Evolutionary conservation across 2,329 filamentous ascomycete species (phyloP), one percentile per base, ranked within the genome.

Genomic region (Fusarium sp.): DNA sequence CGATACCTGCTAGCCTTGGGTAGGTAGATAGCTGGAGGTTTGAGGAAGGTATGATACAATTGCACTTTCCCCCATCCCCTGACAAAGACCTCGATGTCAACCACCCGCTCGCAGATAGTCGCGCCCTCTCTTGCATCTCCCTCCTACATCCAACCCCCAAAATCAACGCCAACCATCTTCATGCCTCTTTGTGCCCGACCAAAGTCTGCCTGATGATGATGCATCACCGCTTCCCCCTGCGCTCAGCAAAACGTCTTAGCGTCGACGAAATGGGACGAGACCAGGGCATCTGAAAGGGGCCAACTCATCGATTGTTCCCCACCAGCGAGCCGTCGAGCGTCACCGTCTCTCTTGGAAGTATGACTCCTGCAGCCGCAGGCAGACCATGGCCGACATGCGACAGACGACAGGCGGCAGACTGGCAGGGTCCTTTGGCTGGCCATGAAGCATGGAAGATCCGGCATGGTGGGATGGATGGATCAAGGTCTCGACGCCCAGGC

Each of bases 231-330:
- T 71, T 75, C 76, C 73, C 68, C 75, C 62, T 73, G 68, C 64
- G 69, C 70, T 78, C 66, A 67, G 72, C 57, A 75, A 75, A 64
- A 68, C 69, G 71, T 57, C 72, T 69, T 79, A 79, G 77, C 77
- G 77, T 71, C 72, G 63, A 76, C 64, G 61, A 38, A 69, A 77
- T 78, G 75, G 76, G 72, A 77, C 75, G 74, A 79, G 77, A 77
- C 73, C 77, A 77, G 77, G 77, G 73, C 74, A 69, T 69, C 68
- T 68, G 65, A 77, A 72, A 78, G 77, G 77, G 74, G 77, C 77
- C 77, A 79, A 63, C 77, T 79, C 77, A 79, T 79, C 75, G 68
- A 73, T 77, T 56, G 68, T 77, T 77, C 77, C 71, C 77, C 77
- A 79, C 77, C 66, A 64, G 58, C 69, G 61, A 78, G 72, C 76